Evolutionary conservation across 148 eudicot species (phyloP), one percentile per base, ranked within the genome.

Genomic region (Chenopodium berlandieri): DNA sequence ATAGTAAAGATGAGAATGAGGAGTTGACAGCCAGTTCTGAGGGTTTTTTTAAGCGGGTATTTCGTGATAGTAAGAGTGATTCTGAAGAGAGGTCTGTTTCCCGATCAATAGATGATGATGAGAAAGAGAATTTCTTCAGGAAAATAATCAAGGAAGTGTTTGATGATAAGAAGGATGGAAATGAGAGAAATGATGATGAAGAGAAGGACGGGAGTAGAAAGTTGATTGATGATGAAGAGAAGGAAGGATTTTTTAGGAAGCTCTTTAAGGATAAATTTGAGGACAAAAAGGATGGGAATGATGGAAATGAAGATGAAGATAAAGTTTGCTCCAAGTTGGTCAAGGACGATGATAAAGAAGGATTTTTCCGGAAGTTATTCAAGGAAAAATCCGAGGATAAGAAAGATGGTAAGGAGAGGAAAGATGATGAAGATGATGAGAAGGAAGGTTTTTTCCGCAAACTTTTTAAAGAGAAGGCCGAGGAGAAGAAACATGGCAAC

Each of bases 361-460:
- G 89, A 7, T 84, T 87, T 77, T 84, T 87, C n/a, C 84, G 83
- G 34, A 88, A 83, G 83, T 54, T 85, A 65, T 88, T 88, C 71
- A 88, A 88, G 85, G 89, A 87, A 56, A 85, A 83, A 81, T 83
- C 78, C 68, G 90, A 88, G 13, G 86, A 88, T 44, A 83, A 80
- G 84, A 88, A 85, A 83, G 88, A 83, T 86, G 88, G 83, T 46
- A 88, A 32, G 60, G 90, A 88, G 77, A 88, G 73, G 76, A 81
- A 77, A 58, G 88, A 83, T 79, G 85, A 86, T 69, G 93, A 91
- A 86, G 91, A 93, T 83, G 97, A 89, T 80, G 94, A 89, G 56
- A 93, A 89, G 80, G 97, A 94, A 79, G 98, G 98, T 65, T 91
- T 93, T 82, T 86, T 95, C 85, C 94, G 97, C 34, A 93, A 94